Conservation (phyloP, 345 rosid species). For the Eucalyptus pumila region DNA sequence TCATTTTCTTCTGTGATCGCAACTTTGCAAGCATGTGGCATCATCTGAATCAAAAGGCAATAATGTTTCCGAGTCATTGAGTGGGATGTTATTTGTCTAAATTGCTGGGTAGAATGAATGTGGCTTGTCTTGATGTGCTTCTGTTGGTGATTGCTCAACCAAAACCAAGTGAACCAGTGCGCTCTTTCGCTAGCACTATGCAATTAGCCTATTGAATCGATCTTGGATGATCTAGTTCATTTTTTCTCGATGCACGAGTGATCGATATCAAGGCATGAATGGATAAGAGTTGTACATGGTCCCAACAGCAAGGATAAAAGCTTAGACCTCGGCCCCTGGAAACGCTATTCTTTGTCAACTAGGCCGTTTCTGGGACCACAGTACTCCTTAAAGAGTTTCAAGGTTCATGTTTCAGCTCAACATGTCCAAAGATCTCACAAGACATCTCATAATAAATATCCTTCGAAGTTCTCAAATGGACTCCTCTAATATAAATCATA, state of each 20-base stretch:
- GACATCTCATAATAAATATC: neutral
- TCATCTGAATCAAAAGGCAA: fast-evolving
- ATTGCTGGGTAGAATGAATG: neutral
- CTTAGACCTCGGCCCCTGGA: neutral
- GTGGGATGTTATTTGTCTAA: neutral
- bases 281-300: neutral
- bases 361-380: neutral
- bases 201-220: neutral
- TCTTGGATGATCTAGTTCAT: neutral
- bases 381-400: neutral
- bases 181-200: neutral
- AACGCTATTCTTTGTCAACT: neutral
- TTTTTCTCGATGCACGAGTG: neutral
- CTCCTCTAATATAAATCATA: neutral
- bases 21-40: fast-evolving
- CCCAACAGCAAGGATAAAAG: neutral
- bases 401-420: neutral
- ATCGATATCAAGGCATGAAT: neutral
- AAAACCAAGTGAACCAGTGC: neutral
- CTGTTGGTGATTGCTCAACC: neutral
- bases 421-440: neutral
- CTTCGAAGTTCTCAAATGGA: neutral
- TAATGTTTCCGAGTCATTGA: neutral
- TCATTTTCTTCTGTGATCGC: neutral
- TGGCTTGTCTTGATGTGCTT: neutral